These are phyloP conservation scores for Stephania cephalantha DNA, from an alignment of 164 flowering plant genomes.

Conservation along the genomic window DNA sequence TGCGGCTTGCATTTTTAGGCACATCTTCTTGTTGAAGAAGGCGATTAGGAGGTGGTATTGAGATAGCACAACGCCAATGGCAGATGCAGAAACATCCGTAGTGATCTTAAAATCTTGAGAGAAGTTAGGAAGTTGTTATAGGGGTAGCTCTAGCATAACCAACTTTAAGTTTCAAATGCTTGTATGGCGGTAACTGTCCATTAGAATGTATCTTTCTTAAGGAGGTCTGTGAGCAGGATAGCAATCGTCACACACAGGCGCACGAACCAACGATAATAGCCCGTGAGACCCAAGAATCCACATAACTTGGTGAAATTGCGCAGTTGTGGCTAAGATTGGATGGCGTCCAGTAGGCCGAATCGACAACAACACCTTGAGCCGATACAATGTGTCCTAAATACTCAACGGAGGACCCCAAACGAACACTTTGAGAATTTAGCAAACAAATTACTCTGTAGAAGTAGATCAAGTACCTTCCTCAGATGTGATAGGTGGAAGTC, in stretches of 20 bases:
- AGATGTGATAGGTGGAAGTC: not conserved
- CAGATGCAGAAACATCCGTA: too few relatives aligned
- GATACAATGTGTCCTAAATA: not conserved
- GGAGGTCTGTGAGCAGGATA: not conserved
- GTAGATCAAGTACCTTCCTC: not conserved
- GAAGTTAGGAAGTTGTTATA: too few relatives aligned
- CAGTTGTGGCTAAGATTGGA: not conserved
- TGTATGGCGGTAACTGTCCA: not conserved
- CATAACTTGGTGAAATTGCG: not conserved
- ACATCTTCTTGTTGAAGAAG: too few relatives aligned
- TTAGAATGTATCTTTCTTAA: not conserved
- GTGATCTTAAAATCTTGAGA: too few relatives aligned
- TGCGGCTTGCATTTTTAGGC: too few relatives aligned
- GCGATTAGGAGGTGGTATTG: too few relatives aligned
- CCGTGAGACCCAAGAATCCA: constrained; percentile 3
- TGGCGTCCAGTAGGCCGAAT: not conserved
- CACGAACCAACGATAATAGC: not conserved
- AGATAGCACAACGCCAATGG: too few relatives aligned
- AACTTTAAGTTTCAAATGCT: too few relatives aligned
- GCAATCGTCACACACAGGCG: not conserved
- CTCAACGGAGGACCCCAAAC: not conserved
- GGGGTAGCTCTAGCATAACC: too few relatives aligned
- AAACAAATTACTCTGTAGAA: too few relatives aligned
- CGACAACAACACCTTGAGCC: not conserved
- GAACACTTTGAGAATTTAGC: not conserved